Conservation (phyloP, 306 rosid species). For the Vachellia collinsii region DNA sequence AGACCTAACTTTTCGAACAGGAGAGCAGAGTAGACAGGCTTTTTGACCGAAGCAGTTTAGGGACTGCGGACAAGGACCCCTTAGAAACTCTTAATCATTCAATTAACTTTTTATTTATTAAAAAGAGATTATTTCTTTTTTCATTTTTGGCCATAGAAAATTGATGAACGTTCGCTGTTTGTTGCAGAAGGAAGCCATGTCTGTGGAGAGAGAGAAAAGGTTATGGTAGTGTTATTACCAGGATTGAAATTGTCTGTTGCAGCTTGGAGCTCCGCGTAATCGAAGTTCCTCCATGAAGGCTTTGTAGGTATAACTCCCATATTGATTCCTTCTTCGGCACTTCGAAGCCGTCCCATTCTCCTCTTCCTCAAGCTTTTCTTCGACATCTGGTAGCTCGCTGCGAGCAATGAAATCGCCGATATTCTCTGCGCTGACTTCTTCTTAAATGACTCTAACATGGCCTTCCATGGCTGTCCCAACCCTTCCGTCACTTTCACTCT, state of each 20-base stretch:
- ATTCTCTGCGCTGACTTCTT: slow-evolving; percentile 57
- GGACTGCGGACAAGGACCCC: neutral
- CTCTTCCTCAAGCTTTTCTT: slow-evolving; percentile 48
- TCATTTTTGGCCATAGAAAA: neutral
- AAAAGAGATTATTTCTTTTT: neutral
- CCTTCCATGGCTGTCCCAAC: slow-evolving; percentile 53
- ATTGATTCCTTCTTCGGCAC: slow-evolving; percentile 55
- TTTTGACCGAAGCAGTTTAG: neutral
- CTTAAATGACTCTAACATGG: slow-evolving; percentile 64
- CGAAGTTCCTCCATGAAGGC: slow-evolving; percentile 88
- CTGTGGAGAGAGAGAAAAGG: neutral
- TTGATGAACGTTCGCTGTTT: neutral
- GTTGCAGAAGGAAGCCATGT: neutral
- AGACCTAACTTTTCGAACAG: neutral
- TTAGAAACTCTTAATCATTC: neutral
- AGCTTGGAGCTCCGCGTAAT: slow-evolving; percentile 60
- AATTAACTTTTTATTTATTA: neutral
- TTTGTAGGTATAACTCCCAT: slow-evolving; percentile 51
- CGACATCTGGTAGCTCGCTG: slow-evolving; percentile 51
- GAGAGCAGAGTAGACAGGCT: neutral
- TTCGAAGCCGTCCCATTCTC: slow-evolving; percentile 60
- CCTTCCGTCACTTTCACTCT: slow-evolving; percentile 12
- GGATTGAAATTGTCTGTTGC: slow-evolving; percentile 71
- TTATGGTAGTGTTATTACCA: slow-evolving; percentile 43
- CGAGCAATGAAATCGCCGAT: slow-evolving; percentile 60